These are phyloP conservation scores for Amphibolis antarctica DNA, from an alignment of 106 monocot genomes.

Conservation along the genomic window DNA sequence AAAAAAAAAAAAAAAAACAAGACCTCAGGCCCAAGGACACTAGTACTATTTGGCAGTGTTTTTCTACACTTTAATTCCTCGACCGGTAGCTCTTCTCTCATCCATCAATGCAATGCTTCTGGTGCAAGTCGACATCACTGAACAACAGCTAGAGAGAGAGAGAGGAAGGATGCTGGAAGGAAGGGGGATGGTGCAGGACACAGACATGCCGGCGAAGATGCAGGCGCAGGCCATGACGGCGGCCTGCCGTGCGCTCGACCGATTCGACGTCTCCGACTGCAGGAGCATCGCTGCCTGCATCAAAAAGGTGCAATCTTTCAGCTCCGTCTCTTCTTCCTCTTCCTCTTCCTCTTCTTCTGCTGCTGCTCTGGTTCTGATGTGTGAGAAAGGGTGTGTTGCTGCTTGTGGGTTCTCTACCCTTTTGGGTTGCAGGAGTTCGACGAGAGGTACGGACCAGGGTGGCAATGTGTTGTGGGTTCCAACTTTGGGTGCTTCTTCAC, in stretches of 20 bases:
- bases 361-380: too few relatives aligned
- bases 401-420: neutral
- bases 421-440: conserved; percentile 44
- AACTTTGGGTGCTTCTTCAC: conserved; percentile 81
- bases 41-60: too few relatives aligned
- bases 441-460: conserved; percentile 33
- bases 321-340: too few relatives aligned
- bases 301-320: conserved; percentile 11
- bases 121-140: too few relatives aligned
- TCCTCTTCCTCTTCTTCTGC: too few relatives aligned
- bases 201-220: conserved; percentile 71
- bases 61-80: too few relatives aligned
- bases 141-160: neutral
- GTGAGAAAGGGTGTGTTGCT: too few relatives aligned
- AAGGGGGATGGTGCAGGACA: conserved; percentile 52
- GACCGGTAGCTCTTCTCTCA: too few relatives aligned
- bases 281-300: conserved; percentile 55
- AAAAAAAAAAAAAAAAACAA: too few relatives aligned
- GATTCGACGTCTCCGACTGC: conserved; percentile 56
- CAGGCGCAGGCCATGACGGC: conserved; percentile 48
- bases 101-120: too few relatives aligned
- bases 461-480: conserved; percentile 69
- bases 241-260: conserved; percentile 52
- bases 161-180: conserved; percentile 51
- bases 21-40: too few relatives aligned